phyloP scores from a whole-genome alignment of 1,284 basidiomycete genomes.

The Moesziomyces antarcticus region DNA sequence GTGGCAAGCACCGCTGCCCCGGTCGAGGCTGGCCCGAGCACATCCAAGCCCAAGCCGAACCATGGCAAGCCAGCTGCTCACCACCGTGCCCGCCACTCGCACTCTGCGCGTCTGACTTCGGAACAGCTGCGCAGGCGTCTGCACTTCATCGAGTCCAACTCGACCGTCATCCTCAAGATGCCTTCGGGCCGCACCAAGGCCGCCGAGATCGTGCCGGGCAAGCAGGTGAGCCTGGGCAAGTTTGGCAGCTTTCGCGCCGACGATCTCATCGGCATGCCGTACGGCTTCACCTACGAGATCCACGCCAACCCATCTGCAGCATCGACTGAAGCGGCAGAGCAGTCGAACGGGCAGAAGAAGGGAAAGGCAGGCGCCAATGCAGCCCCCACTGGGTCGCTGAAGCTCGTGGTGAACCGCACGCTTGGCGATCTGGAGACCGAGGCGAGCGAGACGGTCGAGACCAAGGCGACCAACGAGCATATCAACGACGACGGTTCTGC shows the following conservation, averaged over 20 bases:
- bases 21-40: constrained; percentile 24
- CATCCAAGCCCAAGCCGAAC: constrained; percentile 3
- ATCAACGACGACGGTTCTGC: constrained; percentile 65
- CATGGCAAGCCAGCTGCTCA: constrained; percentile 16
- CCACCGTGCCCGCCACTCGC: constrained; percentile 21
- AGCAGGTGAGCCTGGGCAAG: constrained; percentile 64
- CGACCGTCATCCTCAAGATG: constrained; percentile 55
- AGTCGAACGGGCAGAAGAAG: constrained; percentile 19
- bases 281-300: constrained; percentile 66
- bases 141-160: constrained; percentile 45
- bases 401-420: constrained; percentile 49
- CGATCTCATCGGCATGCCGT: constrained; percentile 65
- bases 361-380: neutral
- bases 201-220: constrained; percentile 53
- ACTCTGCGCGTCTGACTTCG: constrained; percentile 30
- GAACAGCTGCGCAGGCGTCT: constrained; percentile 44
- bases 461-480: constrained; percentile 66
- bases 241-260: constrained; percentile 65
- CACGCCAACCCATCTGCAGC: constrained; percentile 11
- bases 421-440: constrained; percentile 45
- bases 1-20: neutral
- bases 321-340: neutral
- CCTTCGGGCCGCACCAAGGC: constrained; percentile 61
- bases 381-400: constrained; percentile 13
- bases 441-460: constrained; percentile 53